These are phyloP conservation scores for Datisca glomerata DNA, from an alignment of 306 rosid genomes.

Conservation along the genomic window DNA sequence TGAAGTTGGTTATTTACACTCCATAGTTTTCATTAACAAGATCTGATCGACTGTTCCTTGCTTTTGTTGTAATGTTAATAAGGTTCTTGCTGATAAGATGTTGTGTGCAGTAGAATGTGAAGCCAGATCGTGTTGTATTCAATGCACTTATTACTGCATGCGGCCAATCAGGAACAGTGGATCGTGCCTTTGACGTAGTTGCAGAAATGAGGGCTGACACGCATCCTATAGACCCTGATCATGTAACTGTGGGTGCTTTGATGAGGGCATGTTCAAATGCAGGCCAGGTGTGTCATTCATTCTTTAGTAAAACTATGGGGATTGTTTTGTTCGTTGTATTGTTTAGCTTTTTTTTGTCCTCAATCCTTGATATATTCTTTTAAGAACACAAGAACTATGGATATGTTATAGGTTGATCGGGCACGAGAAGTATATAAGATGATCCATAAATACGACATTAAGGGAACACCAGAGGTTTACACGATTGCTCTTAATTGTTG, in stretches of 20 bases:
- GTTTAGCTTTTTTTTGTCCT: slow-evolving; percentile 5
- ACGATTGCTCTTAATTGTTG: slow-evolving; percentile 86
- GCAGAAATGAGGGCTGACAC: slow-evolving; percentile 78
- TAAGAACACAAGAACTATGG: background rate
- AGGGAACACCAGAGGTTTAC: slow-evolving; percentile 91
- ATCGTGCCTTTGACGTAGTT: slow-evolving; percentile 94
- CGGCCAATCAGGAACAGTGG: slow-evolving; percentile 90
- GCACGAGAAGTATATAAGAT: slow-evolving; percentile 69
- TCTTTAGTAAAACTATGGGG: slow-evolving; percentile 1
- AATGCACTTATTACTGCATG: slow-evolving; percentile 98
- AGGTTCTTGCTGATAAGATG: slow-evolving; percentile 47
- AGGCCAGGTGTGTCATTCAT: slow-evolving; percentile 61
- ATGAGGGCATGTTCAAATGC: slow-evolving; percentile 80
- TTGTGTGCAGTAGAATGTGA: slow-evolving; percentile 98
- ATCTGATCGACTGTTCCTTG: slow-evolving; percentile 7
- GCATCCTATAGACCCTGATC: slow-evolving; percentile 87
- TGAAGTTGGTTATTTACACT: slow-evolving; percentile 7
- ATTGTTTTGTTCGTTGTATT: slow-evolving; percentile 9
- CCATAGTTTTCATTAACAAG: slow-evolving; percentile 2
- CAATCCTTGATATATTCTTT: slow-evolving; percentile 4
- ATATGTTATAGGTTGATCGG: slow-evolving; percentile 60
- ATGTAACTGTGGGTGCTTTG: slow-evolving; percentile 84
- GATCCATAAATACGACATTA: slow-evolving; percentile 57
- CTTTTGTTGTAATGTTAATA: slow-evolving; percentile 10
- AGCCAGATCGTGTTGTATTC: slow-evolving; percentile 99